These are phyloP conservation scores for Trametes cinnabarina DNA, from an alignment of 768 basidiomycete genomes.

Conservation along the genomic window DNA sequence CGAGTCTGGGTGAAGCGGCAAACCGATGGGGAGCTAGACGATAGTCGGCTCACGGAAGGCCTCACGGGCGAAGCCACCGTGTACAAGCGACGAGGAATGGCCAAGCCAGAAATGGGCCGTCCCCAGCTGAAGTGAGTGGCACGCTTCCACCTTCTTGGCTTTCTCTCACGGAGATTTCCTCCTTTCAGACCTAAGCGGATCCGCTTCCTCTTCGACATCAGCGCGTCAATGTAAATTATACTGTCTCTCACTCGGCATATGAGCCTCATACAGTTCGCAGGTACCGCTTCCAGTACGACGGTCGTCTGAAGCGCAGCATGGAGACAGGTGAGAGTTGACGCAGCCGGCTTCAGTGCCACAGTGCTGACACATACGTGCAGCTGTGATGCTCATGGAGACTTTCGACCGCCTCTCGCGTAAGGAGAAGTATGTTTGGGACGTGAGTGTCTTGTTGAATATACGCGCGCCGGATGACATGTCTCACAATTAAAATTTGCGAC, in stretches of 20 bases:
- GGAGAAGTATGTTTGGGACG: slow-evolving; percentile 78
- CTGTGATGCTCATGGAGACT: slow-evolving; percentile 75
- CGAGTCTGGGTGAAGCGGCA: slow-evolving; percentile 71
- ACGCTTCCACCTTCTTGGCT: background rate
- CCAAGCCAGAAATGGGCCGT: slow-evolving; percentile 63
- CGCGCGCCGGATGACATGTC: no score
- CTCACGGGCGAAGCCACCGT: slow-evolving; percentile 67
- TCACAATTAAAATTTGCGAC: no score
- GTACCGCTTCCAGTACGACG: slow-evolving; percentile 75
- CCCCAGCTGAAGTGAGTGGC: slow-evolving; percentile 60
- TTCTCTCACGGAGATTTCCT: background rate
- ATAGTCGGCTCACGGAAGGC: slow-evolving; percentile 63
- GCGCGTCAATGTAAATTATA: slow-evolving; percentile 58
- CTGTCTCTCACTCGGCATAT: background rate
- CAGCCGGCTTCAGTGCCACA: background rate
- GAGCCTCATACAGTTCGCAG: slow-evolving; percentile 28
- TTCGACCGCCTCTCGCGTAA: slow-evolving; percentile 61
- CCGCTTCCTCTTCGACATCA: slow-evolving; percentile 66
- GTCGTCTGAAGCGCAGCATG: slow-evolving; percentile 58
- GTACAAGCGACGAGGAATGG: slow-evolving; percentile 69
- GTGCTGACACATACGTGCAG: slow-evolving; percentile 29
- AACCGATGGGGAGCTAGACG: slow-evolving; percentile 69
- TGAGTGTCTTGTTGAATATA: slow-evolving; percentile 42
- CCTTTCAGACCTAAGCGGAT: slow-evolving; percentile 58
- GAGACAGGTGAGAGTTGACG: slow-evolving; percentile 50